Evolutionary conservation across 2,329 filamentous ascomycete species (phyloP), one percentile per base, ranked within the genome.

Genomic region (Passalora sequoiae): DNA sequence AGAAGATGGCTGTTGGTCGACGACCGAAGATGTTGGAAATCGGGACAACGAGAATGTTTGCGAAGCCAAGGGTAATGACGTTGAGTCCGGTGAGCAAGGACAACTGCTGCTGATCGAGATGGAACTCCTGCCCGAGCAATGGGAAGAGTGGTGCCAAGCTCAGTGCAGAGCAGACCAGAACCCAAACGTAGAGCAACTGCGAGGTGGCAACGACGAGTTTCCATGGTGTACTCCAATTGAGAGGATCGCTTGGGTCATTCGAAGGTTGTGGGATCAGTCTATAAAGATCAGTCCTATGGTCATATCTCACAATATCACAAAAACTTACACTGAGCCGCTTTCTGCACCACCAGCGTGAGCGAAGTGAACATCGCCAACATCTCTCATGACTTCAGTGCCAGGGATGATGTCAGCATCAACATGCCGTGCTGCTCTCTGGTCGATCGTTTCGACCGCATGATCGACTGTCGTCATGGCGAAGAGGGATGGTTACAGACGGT

Each of bases 131-230:
- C 2, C 64, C 66, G 1, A 71, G 59, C 6, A 69, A 57, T 2
- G 67, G 66, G 42, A 70, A 70, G 59, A 71, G 65, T 2, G 68
- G 68, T 1, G 67, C 68, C 21, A 70, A 62, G 3, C 66, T 70
- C 2, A 71, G 57, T 3, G 67, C 67, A 3, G 65, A 64, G 12
- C 66, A 68, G 1, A 70, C 67, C 3, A 66, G 57, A 8, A 70
- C 66, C 62, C 67, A 70, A 8, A 68, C 63, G 44, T 68, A 68
- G 10, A 69, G 54, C 42, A 65, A 59, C 43, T 68, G 66, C 12
- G 63, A 64, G n/a, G 57, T 49, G 38, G 67, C 63, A 4, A 60
- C 62, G 38, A 59, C 60, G 25, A 67, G 39, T 32, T 60, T 60
- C 57, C 58, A 60, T 12, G 45, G 33, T 13, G 44, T 44, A 9